Conservation (phyloP, 139 green algal species). For the Tetraselmis chui region DNA sequence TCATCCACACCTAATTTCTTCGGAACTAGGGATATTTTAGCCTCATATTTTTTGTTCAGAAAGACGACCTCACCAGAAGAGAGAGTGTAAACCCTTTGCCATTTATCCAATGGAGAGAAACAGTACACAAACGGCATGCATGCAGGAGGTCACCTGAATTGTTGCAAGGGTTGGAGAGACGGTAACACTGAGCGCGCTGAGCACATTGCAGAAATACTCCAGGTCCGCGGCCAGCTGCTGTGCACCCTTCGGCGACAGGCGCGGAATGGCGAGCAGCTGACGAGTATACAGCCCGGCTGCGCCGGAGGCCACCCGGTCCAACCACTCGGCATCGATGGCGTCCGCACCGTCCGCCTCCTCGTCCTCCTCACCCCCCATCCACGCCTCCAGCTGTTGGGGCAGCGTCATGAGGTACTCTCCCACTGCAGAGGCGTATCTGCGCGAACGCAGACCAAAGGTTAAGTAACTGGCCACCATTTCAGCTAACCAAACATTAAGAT, state of each 20-base stretch:
- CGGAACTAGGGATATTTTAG: too few species aligned
- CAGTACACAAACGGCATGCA: too few species aligned
- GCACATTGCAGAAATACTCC: conserved; percentile 92
- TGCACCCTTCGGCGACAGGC: conserved; percentile 42
- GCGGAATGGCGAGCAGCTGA: conserved; percentile 39
- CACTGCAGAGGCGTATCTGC: conserved; percentile 22
- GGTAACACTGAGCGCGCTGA: conserved; percentile 69
- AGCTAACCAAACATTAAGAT: too few species aligned
- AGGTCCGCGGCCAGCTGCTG: conserved; percentile 82
- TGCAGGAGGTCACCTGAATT: conserved; percentile 32
- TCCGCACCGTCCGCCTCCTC: conserved; percentile 37
- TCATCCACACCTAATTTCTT: too few species aligned
- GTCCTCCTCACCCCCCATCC: conserved; percentile 28
- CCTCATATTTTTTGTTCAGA: too few species aligned
- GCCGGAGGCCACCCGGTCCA: conserved; percentile 54
- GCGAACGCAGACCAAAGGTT: too few species aligned
- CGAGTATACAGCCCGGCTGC: conserved; percentile 31
- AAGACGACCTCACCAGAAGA: too few species aligned
- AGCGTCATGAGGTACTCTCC: conserved; percentile 89
- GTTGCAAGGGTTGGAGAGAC: conserved; percentile 57
- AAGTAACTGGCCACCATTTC: too few species aligned
- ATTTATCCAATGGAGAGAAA: too few species aligned
- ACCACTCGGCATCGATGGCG: conserved; percentile 72
- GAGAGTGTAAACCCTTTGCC: too few species aligned
- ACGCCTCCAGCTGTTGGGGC: conserved; percentile 77